Base-by-base conservation (phyloP, 805 yeast genomes). In the Metschnikowia lochheadii region DNA sequence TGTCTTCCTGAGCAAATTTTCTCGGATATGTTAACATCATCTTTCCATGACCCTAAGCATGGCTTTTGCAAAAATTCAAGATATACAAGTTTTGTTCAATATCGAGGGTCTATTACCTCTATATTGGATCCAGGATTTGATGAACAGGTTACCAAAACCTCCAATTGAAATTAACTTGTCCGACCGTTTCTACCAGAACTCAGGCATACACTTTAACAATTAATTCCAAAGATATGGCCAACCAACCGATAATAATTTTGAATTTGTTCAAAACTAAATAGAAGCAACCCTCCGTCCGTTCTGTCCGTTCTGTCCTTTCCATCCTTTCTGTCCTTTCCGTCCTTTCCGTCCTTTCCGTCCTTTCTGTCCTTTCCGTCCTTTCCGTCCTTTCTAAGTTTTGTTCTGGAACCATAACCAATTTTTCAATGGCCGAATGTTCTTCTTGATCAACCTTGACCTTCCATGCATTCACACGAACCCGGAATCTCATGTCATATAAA, bases 1-100 rank as follows among this genome's bases (percentile, higher is more conserved):
- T n/a, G n/a, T n/a, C n/a, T n/a, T n/a, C n/a, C 98, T 0, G 99
- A 94, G 65, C 99, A 94, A 66, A 92, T 94, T 40, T 98, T 94
- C 0, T 77, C 90, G n/a, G 97, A 92, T 65, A 85, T 87, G 84
- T 65, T 87, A 11, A 80, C 88, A 0, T 83, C 96, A 0, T 82
- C 96, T 1, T 92, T 95, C 63, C 97, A 91, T 65, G 89, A 87
- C 62, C 79, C 89, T 1, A 73, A 78, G 33, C 81, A 79, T 47
- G 97, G 97, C 0, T 83, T 84, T 53, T 91, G 79, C 66, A 88
- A 85, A 56, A 89, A 85, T 57, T 88, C 96, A 8, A 68, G 96
- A 37, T 94, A 84, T 63, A 88, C 98, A 0, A 88, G 97, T 18
- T 94, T 87, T 72, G 96, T 94, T 5, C 99, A 94, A 65, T 98